A percentile compares a stretch with the other conserved stretches of the same genome.
Evolutionary conservation across 805 yeast genomes (phyloP).

Genomic region (Candida ficus): DNA sequence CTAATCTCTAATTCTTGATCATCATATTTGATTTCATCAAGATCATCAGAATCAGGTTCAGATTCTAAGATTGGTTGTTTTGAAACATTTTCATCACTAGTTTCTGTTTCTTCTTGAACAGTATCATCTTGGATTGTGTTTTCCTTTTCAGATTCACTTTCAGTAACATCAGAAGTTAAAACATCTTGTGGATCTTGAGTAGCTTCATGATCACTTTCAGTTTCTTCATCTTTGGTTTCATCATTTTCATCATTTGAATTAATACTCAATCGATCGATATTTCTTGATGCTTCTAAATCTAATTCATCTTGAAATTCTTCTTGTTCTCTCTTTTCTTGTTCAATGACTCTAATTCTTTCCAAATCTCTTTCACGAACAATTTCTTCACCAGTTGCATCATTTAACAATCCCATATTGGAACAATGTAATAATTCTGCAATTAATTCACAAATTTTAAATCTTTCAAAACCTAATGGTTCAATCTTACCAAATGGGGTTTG

Average conservation of each 20-base stretch:
- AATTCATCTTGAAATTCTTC: constrained; percentile 27
- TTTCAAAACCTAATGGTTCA: constrained; percentile 83
- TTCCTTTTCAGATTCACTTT: background rate
- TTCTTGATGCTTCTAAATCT: constrained; percentile 28
- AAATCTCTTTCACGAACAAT: constrained; percentile 65
- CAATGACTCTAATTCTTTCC: constrained; percentile 51
- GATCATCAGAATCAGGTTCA: constrained; percentile 24
- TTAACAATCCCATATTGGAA: constrained; percentile 91
- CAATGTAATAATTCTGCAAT: constrained; percentile 94
- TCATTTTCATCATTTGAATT: constrained; percentile 4
- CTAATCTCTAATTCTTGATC: constrained; percentile 41
- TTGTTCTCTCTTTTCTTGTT: constrained; percentile 25
- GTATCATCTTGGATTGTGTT: no score
- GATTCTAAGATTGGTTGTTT: constrained; percentile 18
- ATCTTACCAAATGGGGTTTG: constrained; percentile 62
- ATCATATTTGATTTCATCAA: constrained; percentile 29
- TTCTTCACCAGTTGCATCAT: constrained; percentile 67
- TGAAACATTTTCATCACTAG: background rate
- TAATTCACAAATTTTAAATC: constrained; percentile 85
- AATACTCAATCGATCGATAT: constrained; percentile 19
- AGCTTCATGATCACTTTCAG: constrained; percentile 15
- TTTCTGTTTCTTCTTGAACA: no score
- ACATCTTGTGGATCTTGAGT: constrained; percentile 8
- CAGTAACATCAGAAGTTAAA: background rate
- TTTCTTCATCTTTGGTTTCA: background rate